Evolutionary conservation across 257 asterid species (phyloP).

Genomic region (Salvia rosmarinus): DNA sequence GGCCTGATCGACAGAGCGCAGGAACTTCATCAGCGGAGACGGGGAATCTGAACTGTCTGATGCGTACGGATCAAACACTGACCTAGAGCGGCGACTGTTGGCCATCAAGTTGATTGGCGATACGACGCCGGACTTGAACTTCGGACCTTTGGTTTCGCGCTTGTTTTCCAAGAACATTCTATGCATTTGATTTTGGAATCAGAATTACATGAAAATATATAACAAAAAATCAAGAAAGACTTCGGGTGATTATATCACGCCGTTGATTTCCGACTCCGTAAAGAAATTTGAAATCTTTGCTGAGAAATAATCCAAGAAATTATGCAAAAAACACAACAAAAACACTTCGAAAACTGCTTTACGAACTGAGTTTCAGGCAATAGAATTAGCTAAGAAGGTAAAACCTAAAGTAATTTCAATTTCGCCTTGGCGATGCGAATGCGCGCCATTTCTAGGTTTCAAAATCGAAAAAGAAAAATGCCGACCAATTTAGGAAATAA

Average conservation of each 20-base stretch:
- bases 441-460: conserved; percentile 41
- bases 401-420: conserved; percentile 7
- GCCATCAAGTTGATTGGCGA: conserved; percentile 42
- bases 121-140: conserved; percentile 41
- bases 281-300: conserved; percentile 29
- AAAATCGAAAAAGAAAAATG: conserved; percentile 5
- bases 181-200: conserved; percentile 41
- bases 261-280: neutral
- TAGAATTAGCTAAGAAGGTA: neutral
- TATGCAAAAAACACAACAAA: conserved; percentile 2
- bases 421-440: neutral
- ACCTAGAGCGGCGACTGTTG: conserved; percentile 40
- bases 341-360: neutral
- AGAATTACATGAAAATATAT: conserved; percentile 8
- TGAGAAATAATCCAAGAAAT: neutral
- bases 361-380: conserved; percentile 23
- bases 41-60: conserved; percentile 56
- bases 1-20: conserved; percentile 42
- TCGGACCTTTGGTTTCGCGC: conserved; percentile 45
- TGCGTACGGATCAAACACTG: conserved; percentile 59
- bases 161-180: conserved; percentile 50
- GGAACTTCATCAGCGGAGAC: conserved; percentile 48
- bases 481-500: neutral
- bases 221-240: neutral
- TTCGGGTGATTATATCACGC: neutral